phyloP scores from a whole-genome alignment of 257 asterid species.

The Fraxinus quadrangulata region DNA sequence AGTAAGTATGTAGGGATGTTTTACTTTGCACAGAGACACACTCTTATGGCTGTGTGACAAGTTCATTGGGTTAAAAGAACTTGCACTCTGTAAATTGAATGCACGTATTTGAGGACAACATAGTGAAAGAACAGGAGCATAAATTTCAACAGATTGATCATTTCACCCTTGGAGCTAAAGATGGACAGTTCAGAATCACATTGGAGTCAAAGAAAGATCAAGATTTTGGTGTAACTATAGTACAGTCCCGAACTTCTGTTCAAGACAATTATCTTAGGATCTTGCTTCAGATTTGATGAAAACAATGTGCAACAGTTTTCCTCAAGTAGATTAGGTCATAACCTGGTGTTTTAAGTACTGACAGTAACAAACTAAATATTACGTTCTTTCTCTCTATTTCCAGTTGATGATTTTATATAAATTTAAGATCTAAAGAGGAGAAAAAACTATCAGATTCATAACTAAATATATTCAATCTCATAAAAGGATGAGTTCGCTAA shows the following conservation, averaged over 20 bases:
- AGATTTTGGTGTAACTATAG: neutral
- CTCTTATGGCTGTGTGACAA: neutral
- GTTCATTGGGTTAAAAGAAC: neutral
- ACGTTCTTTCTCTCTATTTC: neutral
- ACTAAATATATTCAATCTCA: neutral
- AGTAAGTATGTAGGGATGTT: neutral
- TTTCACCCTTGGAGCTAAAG: neutral
- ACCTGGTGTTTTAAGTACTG: neutral
- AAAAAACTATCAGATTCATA: neutral
- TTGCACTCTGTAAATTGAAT: neutral
- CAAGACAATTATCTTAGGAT: neutral
- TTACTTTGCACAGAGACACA: neutral
- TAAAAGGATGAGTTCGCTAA: neutral
- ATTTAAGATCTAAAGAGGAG: neutral
- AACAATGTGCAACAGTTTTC: neutral
- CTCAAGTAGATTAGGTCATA: neutral
- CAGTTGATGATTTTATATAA: neutral
- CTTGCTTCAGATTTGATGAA: neutral
- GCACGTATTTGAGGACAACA: neutral
- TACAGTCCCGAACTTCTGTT: neutral
- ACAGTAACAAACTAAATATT: neutral
- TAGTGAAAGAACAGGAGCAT: neutral
- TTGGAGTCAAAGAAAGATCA: neutral
- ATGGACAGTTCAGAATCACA: neutral
- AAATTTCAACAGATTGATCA: neutral